Percentiles rank a stretch among this genome's conserved stretches.
phyloP scores from a whole-genome alignment of 345 rosid species.

The Moricandia arvensis region DNA sequence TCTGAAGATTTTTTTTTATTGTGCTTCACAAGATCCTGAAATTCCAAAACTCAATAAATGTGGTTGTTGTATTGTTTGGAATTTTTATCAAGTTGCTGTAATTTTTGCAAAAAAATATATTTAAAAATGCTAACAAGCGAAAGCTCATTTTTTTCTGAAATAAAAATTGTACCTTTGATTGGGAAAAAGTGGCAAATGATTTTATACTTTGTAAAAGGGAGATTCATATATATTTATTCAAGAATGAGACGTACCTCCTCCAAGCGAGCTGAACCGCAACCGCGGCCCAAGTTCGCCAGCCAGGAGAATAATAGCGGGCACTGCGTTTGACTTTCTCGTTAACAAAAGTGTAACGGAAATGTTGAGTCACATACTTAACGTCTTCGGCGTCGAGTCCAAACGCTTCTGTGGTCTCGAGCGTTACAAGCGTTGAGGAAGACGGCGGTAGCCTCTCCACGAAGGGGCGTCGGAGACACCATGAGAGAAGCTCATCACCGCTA shows the following conservation, averaged over 20 bases:
- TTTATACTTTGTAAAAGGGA: not conserved
- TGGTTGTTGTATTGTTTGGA: not conserved
- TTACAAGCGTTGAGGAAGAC: slow-evolving; percentile 75
- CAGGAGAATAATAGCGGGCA: slow-evolving; percentile 92
- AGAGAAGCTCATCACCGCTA: slow-evolving; percentile 91
- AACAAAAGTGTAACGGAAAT: slow-evolving; percentile 92
- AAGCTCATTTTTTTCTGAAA: not conserved
- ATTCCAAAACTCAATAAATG: not conserved
- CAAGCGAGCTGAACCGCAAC: slow-evolving; percentile 97
- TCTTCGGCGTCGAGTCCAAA: slow-evolving; percentile 90
- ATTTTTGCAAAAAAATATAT: not conserved
- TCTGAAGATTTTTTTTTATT: not conserved
- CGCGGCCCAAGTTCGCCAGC: slow-evolving; percentile 98
- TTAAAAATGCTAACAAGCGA: not conserved
- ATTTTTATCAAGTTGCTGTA: not conserved
- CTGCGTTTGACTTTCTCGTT: slow-evolving; percentile 90
- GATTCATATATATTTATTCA: not conserved
- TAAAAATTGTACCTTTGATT: not conserved
- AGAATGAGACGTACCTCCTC: slow-evolving; percentile 48
- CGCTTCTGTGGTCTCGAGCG: slow-evolving; percentile 92
- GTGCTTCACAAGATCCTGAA: not conserved
- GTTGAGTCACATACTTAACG: slow-evolving; percentile 89
- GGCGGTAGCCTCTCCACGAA: slow-evolving; percentile 87
- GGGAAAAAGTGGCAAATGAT: not conserved
- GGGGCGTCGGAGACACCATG: slow-evolving; percentile 91